Evolutionary conservation across 176 grass and related monocot species (phyloP).

Genomic region (Paspalum notatum): DNA sequence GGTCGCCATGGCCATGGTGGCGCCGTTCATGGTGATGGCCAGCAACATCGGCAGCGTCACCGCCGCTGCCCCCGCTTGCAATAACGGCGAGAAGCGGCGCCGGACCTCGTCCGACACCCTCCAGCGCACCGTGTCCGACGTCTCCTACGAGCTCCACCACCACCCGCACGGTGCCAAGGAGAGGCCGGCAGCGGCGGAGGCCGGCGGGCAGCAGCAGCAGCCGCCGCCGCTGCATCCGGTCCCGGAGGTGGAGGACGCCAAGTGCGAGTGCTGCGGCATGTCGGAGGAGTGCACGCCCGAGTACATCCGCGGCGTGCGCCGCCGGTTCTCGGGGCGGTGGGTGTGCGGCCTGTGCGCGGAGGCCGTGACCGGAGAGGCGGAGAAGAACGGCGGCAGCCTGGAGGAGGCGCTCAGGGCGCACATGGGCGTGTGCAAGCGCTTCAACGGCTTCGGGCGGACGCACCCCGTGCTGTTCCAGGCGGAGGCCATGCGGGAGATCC

Average conservation of each 20-base stretch:
- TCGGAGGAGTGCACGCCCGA: slow-evolving; percentile 88
- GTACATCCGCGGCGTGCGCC: slow-evolving; percentile 72
- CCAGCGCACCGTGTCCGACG: slow-evolving; percentile 79
- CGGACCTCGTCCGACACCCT: slow-evolving; percentile 73
- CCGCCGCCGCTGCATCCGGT: slow-evolving; percentile 31
- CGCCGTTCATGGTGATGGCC: slow-evolving; percentile 49
- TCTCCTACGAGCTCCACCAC: slow-evolving; percentile 70
- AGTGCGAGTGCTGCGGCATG: slow-evolving; percentile 95
- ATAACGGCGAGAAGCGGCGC: slow-evolving; percentile 52
- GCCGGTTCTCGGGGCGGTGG: slow-evolving; percentile 72
- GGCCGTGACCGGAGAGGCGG: slow-evolving; percentile 72
- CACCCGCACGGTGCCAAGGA: slow-evolving; percentile 33
- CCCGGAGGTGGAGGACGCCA: slow-evolving; percentile 71
- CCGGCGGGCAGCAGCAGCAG: not conserved
- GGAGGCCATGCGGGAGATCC: slow-evolving; percentile 86
- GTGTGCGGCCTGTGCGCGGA: slow-evolving; percentile 74
- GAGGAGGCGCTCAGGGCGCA: slow-evolving; percentile 63
- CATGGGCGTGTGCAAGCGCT: slow-evolving; percentile 68
- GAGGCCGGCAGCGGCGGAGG: not conserved
- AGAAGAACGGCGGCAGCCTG: slow-evolving; percentile 43
- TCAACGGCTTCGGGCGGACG: slow-evolving; percentile 75
- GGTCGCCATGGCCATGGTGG: slow-evolving; percentile 51
- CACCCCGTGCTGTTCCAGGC: slow-evolving; percentile 88
- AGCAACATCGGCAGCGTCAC: slow-evolving; percentile 8
- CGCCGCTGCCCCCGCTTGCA: not conserved